phyloP scores from a whole-genome alignment of 768 basidiomycete species.

The Phylloporus sp. region DNA sequence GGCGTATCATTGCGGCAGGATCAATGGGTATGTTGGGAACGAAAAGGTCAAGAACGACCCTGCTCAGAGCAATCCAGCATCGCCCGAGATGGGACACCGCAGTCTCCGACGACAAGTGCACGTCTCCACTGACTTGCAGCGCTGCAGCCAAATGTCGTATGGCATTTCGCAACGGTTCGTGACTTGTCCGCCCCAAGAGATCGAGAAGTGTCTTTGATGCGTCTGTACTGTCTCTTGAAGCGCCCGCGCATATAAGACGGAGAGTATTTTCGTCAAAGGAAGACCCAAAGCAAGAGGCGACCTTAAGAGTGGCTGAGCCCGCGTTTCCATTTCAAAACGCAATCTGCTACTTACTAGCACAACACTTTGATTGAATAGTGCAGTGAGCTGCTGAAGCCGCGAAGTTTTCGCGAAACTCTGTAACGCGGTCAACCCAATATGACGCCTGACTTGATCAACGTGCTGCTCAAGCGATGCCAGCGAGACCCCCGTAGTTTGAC shows the following conservation, averaged over 20 bases:
- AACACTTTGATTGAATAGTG: slow-evolving; percentile 39
- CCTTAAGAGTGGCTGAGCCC: slow-evolving; percentile 27
- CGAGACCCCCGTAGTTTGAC: slow-evolving; percentile 39
- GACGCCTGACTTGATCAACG: slow-evolving; percentile 34
- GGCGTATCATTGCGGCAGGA: slow-evolving; percentile 64
- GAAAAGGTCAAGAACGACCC: slow-evolving; percentile 61
- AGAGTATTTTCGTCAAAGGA: slow-evolving; percentile 32
- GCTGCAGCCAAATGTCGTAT: slow-evolving; percentile 29
- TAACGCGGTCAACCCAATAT: slow-evolving; percentile 35
- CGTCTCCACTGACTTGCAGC: slow-evolving; percentile 16
- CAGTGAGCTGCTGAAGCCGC: slow-evolving; percentile 40
- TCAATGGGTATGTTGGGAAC: slow-evolving; percentile 85
- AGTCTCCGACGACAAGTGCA: slow-evolving; percentile 13
- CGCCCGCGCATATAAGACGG: slow-evolving; percentile 8
- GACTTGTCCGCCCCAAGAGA: slow-evolving; percentile 31
- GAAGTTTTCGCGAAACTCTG: slow-evolving; percentile 35
- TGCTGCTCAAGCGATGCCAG: slow-evolving; percentile 39
- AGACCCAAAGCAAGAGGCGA: slow-evolving; percentile 41
- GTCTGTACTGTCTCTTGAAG: slow-evolving; percentile 7
- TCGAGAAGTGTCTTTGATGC: slow-evolving; percentile 25
- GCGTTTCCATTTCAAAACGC: neutral
- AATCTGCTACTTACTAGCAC: slow-evolving; percentile 34
- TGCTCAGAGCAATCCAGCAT: slow-evolving; percentile 58
- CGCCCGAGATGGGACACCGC: slow-evolving; percentile 37
- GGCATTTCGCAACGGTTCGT: slow-evolving; percentile 34